A percentile compares a stretch with the other conserved stretches of the same genome.
These are phyloP conservation scores for Rutstroemia sp. DNA, from an alignment of 2,329 filamentous ascomycete genomes.

Conservation along the genomic window DNA sequence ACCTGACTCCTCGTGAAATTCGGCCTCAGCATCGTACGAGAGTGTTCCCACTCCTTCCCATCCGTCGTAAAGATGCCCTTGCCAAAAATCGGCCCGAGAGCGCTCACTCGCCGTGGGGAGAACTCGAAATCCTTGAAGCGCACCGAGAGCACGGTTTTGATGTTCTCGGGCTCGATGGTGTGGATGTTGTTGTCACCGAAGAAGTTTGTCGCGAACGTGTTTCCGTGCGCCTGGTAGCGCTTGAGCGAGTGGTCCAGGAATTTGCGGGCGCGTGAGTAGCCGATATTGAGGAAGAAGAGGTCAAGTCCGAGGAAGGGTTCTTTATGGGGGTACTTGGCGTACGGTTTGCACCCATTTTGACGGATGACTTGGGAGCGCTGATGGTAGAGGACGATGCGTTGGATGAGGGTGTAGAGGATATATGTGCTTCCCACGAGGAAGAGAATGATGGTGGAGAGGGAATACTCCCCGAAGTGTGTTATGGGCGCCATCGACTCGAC, in stretches of 20 bases:
- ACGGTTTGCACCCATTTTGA: constrained; percentile 39
- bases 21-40: constrained; percentile 44
- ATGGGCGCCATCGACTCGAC: background rate
- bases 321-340: constrained; percentile 40
- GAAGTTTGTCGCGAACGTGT: constrained; percentile 9
- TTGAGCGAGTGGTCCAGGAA: constrained; percentile 31
- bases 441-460: background rate
- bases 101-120: constrained; percentile 35
- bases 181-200: constrained; percentile 33
- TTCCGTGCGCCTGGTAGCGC: constrained; percentile 27
- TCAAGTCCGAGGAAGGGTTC: constrained; percentile 49
- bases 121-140: constrained; percentile 50
- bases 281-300: constrained; percentile 35
- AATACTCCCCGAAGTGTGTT: background rate
- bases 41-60: constrained; percentile 45
- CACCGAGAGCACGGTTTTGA: constrained; percentile 48
- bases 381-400: background rate
- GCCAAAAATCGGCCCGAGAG: constrained; percentile 42
- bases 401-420: constrained; percentile 11
- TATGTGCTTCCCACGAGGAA: constrained; percentile 4
- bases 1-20: constrained; percentile 44
- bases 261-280: constrained; percentile 31
- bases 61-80: constrained; percentile 50
- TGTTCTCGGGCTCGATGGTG: constrained; percentile 47
- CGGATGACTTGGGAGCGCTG: constrained; percentile 8